These are phyloP conservation scores for Schizochytrium sp. DNA, from an alignment of 108 stramenopile species.

Conservation along the genomic window DNA sequence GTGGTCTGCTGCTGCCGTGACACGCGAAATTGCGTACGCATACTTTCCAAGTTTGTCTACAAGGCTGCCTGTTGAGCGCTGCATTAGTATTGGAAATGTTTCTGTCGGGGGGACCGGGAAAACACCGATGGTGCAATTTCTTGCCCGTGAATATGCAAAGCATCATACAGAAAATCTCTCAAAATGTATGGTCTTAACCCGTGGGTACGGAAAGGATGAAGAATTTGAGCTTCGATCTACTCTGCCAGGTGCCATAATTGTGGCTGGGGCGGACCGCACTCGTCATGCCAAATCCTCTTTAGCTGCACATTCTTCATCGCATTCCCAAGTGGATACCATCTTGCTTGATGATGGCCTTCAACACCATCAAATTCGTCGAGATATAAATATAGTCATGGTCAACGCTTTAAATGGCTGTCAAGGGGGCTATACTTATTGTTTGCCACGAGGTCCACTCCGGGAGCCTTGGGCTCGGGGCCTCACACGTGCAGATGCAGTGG, in stretches of 20 bases:
- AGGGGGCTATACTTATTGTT: background rate
- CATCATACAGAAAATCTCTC: background rate
- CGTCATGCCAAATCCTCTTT: background rate
- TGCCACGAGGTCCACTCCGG: conserved; percentile 9
- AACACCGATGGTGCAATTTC: conserved; percentile 31
- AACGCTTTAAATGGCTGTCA: background rate
- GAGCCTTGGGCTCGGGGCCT: conserved; percentile 31
- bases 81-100: conserved; percentile 17
- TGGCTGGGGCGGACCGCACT: background rate
- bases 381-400: conserved; percentile 42
- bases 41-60: background rate
- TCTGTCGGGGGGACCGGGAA: conserved; percentile 32
- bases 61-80: background rate
- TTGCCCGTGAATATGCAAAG: background rate
- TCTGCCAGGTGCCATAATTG: background rate
- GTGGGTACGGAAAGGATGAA: conserved; percentile 18
- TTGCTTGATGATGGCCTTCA: conserved; percentile 45
- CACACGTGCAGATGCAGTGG: conserved; percentile 17
- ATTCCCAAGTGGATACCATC: background rate
- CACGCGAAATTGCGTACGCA: background rate
- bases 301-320: background rate
- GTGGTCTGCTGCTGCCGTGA: background rate
- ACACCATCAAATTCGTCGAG: background rate
- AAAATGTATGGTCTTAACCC: background rate
- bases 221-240: background rate